Percentiles rank a stretch among this genome's conserved stretches.
Evolutionary conservation across 441 rosid species (phyloP).

Genomic region (Euphorbia celastroides): DNA sequence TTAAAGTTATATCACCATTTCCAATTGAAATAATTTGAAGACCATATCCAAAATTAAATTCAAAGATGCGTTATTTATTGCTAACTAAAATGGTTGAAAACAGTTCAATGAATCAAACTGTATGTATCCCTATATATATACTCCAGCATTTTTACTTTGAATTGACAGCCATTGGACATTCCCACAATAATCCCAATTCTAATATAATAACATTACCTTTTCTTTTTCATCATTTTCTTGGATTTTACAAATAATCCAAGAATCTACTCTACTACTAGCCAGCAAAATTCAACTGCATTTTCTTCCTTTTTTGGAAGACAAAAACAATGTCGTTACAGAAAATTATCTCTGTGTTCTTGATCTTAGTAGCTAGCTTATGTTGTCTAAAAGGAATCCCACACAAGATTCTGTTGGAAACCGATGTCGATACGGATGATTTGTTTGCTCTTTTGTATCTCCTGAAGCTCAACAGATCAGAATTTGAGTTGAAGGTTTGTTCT

Average conservation of each 20-base stretch:
- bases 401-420: conserved; percentile 75
- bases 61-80: neutral
- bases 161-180: too few relatives aligned
- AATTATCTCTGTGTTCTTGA: too few relatives aligned
- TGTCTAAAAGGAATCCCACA: too few relatives aligned
- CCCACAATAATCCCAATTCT: neutral
- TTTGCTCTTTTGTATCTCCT: conserved; percentile 78
- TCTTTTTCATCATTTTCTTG: neutral
- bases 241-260: conserved; percentile 9
- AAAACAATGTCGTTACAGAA: too few relatives aligned
- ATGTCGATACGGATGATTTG: conserved; percentile 83
- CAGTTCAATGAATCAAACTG: too few relatives aligned
- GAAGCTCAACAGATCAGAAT: conserved; percentile 77
- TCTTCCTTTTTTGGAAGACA: conserved; percentile 15
- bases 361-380: too few relatives aligned
- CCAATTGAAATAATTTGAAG: too few relatives aligned
- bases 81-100: too few relatives aligned
- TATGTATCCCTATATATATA: too few relatives aligned
- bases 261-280: conserved; percentile 10
- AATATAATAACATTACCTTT: neutral
- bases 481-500: conserved; percentile 54
- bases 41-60: too few relatives aligned
- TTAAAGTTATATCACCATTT: neutral
- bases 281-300: conserved; percentile 5
- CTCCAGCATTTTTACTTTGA: too few relatives aligned